A percentile compares a stretch with the other conserved stretches of the same genome.
These are phyloP conservation scores for Sporisorium scitamineum DNA, from an alignment of 1,284 basidiomycete species.

Conservation along the genomic window DNA sequence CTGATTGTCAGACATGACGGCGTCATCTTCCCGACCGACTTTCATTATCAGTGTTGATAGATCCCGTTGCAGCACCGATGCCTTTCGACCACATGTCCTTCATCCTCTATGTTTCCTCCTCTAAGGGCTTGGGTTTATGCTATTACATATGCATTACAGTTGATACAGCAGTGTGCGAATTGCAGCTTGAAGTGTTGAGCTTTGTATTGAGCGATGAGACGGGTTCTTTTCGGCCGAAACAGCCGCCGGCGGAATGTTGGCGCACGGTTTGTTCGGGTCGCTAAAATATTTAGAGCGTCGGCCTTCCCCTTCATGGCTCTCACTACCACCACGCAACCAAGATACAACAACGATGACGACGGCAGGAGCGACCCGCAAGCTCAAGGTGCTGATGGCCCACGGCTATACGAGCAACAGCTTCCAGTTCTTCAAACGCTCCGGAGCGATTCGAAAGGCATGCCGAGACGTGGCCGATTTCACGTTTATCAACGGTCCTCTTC, in stretches of 20 bases:
- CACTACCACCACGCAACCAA: not conserved
- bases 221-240: not conserved
- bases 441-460: constrained; percentile 64
- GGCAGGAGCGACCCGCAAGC: constrained; percentile 43
- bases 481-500: constrained; percentile 63
- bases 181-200: not conserved
- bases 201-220: no score
- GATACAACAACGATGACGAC: constrained; percentile 17
- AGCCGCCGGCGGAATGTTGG: not conserved
- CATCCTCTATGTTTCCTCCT: not conserved
- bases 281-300: not conserved
- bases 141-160: not conserved
- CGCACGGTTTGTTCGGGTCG: not conserved
- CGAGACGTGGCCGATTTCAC: constrained; percentile 64
- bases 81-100: not conserved
- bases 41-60: constrained; percentile 48
- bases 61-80: not conserved
- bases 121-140: constrained; percentile 1
- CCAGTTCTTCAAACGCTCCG: constrained; percentile 55
- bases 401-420: constrained; percentile 67
- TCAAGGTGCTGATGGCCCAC: constrained; percentile 63
- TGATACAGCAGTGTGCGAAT: not conserved
- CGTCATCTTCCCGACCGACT: constrained; percentile 84
- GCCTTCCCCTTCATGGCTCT: not conserved
- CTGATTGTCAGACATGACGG: constrained; percentile 88